phyloP scores from a whole-genome alignment of 2,329 filamentous ascomycete species.

The Pezicula rhizophila region DNA sequence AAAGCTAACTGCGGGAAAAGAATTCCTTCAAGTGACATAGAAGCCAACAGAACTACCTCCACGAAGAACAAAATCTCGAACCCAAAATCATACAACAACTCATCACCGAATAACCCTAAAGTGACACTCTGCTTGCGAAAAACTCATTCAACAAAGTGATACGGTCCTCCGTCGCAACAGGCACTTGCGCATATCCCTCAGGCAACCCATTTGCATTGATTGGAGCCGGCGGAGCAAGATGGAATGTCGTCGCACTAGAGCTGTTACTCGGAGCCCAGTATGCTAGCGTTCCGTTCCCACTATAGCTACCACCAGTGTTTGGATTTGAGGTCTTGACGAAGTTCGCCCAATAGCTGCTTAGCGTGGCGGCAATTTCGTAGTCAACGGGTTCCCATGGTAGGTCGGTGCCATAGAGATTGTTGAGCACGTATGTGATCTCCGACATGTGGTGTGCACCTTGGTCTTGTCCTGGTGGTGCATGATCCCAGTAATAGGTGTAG shows the following conservation, averaged over 20 bases:
- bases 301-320: slow-evolving; percentile 35
- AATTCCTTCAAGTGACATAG: too few relatives aligned
- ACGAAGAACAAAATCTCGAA: too few relatives aligned
- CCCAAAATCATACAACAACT: too few relatives aligned
- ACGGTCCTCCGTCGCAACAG: too few relatives aligned
- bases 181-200: too few relatives aligned
- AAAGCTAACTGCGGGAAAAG: too few relatives aligned
- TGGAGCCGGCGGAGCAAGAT: slow-evolving; percentile 5
- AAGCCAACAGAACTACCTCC: too few relatives aligned
- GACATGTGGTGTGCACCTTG: slow-evolving; percentile 25
- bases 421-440: slow-evolving; percentile 28
- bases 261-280: too few relatives aligned
- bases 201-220: not conserved
- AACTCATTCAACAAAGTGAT: too few relatives aligned
- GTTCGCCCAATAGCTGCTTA: slow-evolving; percentile 67
- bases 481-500: slow-evolving; percentile 27
- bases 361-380: slow-evolving; percentile 21
- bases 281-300: slow-evolving; percentile 6
- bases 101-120: too few relatives aligned
- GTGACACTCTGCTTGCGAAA: too few relatives aligned
- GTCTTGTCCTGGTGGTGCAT: slow-evolving; percentile 20
- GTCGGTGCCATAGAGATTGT: slow-evolving; percentile 22
- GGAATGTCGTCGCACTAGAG: too few relatives aligned
- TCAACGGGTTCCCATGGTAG: slow-evolving; percentile 22
- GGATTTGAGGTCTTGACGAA: slow-evolving; percentile 63